Conservation (phyloP, 768 basidiomycete genomes). For the Boletus rex-veris region DNA sequence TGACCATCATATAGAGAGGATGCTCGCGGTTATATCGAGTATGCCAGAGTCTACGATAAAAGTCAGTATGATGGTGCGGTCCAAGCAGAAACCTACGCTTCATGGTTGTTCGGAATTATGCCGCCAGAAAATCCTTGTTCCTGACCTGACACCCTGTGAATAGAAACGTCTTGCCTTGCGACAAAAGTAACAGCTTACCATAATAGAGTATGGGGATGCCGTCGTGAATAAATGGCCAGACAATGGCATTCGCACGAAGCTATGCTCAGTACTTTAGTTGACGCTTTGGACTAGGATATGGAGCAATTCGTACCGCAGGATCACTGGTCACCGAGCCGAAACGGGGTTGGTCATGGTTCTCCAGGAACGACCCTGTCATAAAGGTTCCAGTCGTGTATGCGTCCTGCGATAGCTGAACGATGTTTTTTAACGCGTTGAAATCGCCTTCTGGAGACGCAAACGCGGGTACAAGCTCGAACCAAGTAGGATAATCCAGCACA, state of each 20-base stretch:
- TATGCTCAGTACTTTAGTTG: conserved; percentile 12
- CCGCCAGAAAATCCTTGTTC: conserved; percentile 50
- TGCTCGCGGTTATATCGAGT: conserved; percentile 51
- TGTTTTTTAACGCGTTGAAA: conserved; percentile 29
- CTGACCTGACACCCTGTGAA: conserved; percentile 33
- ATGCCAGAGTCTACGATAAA: conserved; percentile 53
- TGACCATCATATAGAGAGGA: conserved; percentile 46
- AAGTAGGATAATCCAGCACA: conserved; percentile 49
- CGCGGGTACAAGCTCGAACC: conserved; percentile 40
- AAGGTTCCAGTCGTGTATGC: conserved; percentile 40
- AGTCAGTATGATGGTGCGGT: conserved; percentile 1
- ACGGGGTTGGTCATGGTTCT: conserved; percentile 54
- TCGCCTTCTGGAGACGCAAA: conserved; percentile 36
- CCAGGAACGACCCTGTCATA: conserved; percentile 46
- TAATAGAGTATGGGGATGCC: conserved; percentile 53
- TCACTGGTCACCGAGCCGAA: conserved; percentile 44
- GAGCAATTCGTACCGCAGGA: conserved; percentile 31
- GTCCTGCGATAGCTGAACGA: conserved; percentile 31
- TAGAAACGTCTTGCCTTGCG: background rate
- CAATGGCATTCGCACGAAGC: conserved; percentile 46
- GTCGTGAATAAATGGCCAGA: conserved; percentile 49
- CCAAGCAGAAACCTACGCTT: conserved; percentile 36
- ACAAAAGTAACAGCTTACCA: conserved; percentile 23
- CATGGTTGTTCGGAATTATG: conserved; percentile 45
- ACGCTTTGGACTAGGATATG: too few relatives aligned